Base-by-base conservation (phyloP, 176 grass and related monocot genomes). In the Bolboschoenus planiculmis region DNA sequence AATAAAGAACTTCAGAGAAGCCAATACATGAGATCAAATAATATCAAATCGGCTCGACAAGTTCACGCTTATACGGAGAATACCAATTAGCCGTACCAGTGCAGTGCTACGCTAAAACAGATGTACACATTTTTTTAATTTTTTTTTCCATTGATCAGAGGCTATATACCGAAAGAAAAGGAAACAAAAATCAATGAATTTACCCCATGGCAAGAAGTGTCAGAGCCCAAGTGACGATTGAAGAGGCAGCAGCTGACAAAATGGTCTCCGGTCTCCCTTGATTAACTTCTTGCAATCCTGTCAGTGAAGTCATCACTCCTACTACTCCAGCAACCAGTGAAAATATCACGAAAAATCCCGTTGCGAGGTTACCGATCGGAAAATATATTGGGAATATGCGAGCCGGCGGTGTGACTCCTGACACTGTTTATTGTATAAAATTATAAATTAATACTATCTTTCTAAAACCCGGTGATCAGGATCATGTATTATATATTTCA, bases 281-380 rank as follows among this genome's bases (percentile, higher is more conserved):
- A 36, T 7, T 78, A 56, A 98, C 90, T 53, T 98, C 92, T 31
- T 77, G 82, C 39, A 98, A 84, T 31, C 96, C 96, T 50, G 89
- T 86, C 68, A 98, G 85, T 16, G 96, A 95, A 57, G 96, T 95
- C 83, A 93, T 80, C 24, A 91, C 26, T 83, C 96, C 96, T 46
- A 95, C 92, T 5, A 91, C 87, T 5, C 87, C 81, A 3, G 96
- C 16, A 40, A 98, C 0, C 50, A 95, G 87, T 33, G 96, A 74
- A 85, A 95, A 98, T 85, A 98, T 98, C 73, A 95, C 86, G 68
- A 95, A 98, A 86, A 98, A 98, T 24, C 96, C 96, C 39, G 96
- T 98, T 23, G 92, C 92, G 4, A 95, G 36, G 86, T 98, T 98
- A 60, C 96, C 96, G 8, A 98, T 93, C 15, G 96, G 96, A 85